These are phyloP conservation scores for Laetiporus sulphureus DNA, from an alignment of 1,284 basidiomycete species.

Conservation along the genomic window DNA sequence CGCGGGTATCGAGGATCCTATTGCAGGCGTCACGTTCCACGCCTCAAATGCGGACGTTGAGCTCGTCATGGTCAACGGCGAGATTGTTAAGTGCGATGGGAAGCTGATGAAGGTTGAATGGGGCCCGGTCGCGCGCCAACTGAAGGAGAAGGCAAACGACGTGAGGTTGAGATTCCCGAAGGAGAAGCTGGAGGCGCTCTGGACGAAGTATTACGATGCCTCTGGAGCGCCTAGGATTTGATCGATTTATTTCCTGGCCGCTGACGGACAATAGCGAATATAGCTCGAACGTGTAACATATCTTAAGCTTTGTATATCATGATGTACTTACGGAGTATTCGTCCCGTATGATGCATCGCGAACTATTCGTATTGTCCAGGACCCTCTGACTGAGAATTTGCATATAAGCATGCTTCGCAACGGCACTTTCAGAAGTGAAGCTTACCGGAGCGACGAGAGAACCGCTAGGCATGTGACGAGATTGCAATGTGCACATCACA, in stretches of 20 bases:
- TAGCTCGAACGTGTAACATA: too few species aligned
- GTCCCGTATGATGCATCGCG: too few species aligned
- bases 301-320: too few species aligned
- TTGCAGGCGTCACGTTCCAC: conserved; percentile 27
- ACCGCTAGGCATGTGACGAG: too few species aligned
- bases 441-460: too few species aligned
- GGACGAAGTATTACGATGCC: conserved; percentile 19
- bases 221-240: conserved; percentile 13
- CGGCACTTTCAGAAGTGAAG: too few species aligned
- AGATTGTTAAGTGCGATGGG: conserved; percentile 25
- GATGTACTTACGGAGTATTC: too few species aligned
- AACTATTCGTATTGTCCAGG: too few species aligned
- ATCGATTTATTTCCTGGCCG: not conserved
- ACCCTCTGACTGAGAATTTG: too few species aligned
- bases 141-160: conserved; percentile 40
- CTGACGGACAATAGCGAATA: too few species aligned
- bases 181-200: conserved; percentile 19
- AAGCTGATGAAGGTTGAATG: conserved; percentile 19
- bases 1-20: conserved; percentile 22
- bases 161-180: conserved; percentile 39
- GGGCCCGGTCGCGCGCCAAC: conserved; percentile 32
- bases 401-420: too few species aligned
- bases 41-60: conserved; percentile 27
- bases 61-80: conserved; percentile 28
- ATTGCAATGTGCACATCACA: too few species aligned